These are phyloP conservation scores for Prunus mira DNA, from an alignment of 306 rosid genomes.

Conservation along the genomic window DNA sequence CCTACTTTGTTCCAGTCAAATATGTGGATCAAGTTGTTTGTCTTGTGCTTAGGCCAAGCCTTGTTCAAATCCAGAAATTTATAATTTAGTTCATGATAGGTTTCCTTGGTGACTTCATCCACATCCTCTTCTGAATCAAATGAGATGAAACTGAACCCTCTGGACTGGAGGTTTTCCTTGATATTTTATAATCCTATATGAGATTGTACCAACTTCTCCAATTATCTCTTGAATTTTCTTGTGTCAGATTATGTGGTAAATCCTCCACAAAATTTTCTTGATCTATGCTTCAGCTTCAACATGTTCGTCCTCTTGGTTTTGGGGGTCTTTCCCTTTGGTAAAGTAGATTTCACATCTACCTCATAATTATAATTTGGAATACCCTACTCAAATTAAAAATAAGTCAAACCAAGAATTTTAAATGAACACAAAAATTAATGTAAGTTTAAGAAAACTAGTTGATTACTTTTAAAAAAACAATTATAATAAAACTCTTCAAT, in stretches of 20 bases:
- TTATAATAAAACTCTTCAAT: too few relatives aligned
- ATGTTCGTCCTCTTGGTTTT: background rate
- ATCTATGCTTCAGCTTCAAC: background rate
- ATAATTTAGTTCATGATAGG: background rate
- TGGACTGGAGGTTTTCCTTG: background rate
- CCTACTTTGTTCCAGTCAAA: background rate
- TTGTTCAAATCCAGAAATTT: conserved; percentile 11
- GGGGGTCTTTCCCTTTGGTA: background rate
- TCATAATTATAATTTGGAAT: background rate
- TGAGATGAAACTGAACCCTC: conserved; percentile 11
- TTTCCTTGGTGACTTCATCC: background rate
- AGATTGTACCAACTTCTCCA: conserved; percentile 1
- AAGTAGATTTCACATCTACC: background rate
- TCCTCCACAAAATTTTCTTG: conserved; percentile 13
- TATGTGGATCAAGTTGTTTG: background rate
- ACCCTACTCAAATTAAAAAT: background rate
- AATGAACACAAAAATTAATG: background rate
- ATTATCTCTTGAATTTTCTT: conserved; percentile 6
- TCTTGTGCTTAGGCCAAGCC: background rate
- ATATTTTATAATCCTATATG: background rate
- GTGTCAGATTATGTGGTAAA: conserved; percentile 2
- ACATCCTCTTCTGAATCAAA: background rate
- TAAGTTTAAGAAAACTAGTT: too few relatives aligned
- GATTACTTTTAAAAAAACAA: too few relatives aligned
- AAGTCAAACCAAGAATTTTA: background rate